phyloP scores from a whole-genome alignment of 1,139 yeast species.

The Zhuliangozyma parablackwelliae region DNA sequence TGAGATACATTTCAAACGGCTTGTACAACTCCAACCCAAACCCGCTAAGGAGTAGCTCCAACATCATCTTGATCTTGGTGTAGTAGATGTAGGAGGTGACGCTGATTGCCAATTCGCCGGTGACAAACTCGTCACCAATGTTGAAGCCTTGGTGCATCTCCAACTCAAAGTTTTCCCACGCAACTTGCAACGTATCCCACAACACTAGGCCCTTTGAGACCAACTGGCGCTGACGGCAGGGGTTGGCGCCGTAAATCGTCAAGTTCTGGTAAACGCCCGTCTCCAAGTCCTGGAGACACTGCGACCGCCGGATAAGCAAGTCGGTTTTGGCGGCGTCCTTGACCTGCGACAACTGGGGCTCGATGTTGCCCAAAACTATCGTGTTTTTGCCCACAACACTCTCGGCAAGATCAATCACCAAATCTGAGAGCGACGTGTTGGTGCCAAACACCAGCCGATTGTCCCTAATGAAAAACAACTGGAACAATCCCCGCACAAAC shows the following conservation, averaged over 20 bases:
- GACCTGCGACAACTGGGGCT: slow-evolving; percentile 19
- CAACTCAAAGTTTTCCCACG: slow-evolving; percentile 50
- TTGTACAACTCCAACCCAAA: slow-evolving; percentile 74
- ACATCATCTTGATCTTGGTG: slow-evolving; percentile 65
- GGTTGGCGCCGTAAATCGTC: slow-evolving; percentile 62
- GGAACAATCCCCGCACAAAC: slow-evolving; percentile 58
- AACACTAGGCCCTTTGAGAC: slow-evolving; percentile 50
- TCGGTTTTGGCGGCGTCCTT: slow-evolving; percentile 11
- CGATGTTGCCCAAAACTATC: slow-evolving; percentile 17
- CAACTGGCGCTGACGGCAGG: slow-evolving; percentile 77
- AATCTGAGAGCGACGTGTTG: slow-evolving; percentile 11
- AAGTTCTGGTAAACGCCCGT: slow-evolving; percentile 52
- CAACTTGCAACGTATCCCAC: slow-evolving; percentile 82
- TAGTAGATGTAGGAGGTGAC: slow-evolving; percentile 66
- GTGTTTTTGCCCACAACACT: slow-evolving; percentile 23
- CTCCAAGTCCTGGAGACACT: slow-evolving; percentile 29
- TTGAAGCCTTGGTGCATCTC: slow-evolving; percentile 28
- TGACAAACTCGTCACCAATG: slow-evolving; percentile 30
- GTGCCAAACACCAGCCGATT: slow-evolving; percentile 49
- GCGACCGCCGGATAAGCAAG: slow-evolving; percentile 4
- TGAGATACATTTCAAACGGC: slow-evolving; percentile 61
- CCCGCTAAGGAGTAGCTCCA: slow-evolving; percentile 68
- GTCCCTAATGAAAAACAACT: slow-evolving; percentile 56
- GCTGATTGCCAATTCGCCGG: slow-evolving; percentile 39
- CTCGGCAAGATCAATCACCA: slow-evolving; percentile 17